A percentile compares a stretch with the other conserved stretches of the same genome.
These are phyloP conservation scores for Xylaria nigripes DNA, from an alignment of 495 filamentous ascomycete genomes.

Conservation along the genomic window DNA sequence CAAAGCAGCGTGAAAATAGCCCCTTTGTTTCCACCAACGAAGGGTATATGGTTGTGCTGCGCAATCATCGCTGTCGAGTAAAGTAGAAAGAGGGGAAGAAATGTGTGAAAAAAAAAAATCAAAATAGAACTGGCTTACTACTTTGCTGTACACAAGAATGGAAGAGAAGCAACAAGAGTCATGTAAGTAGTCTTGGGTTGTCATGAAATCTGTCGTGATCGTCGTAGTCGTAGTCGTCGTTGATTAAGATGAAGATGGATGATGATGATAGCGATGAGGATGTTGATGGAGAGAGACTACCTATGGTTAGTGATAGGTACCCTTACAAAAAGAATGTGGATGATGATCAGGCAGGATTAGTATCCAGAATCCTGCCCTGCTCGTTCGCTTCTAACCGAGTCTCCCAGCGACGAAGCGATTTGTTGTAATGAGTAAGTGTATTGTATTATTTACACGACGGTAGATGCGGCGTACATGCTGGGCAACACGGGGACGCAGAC, in stretches of 20 bases:
- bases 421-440: too few species aligned
- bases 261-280: slow-evolving; percentile 8
- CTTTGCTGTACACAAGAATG: slow-evolving; percentile 12
- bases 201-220: not conserved
- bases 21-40: slow-evolving; percentile 6
- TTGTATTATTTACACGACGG: not conserved
- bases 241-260: slow-evolving; percentile 4
- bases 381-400: not conserved
- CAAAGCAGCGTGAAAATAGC: not conserved
- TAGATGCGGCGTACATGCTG: not conserved
- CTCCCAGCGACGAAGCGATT: not conserved
- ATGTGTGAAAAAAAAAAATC: not conserved
- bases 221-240: not conserved
- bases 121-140: slow-evolving; percentile 11
- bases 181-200: not conserved
- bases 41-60: slow-evolving; percentile 10
- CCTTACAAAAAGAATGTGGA: not conserved
- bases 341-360: slow-evolving; percentile 17
- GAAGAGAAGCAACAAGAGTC: not conserved
- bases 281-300: not conserved
- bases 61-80: not conserved
- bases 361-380: slow-evolving; percentile 9
- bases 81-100: not conserved
- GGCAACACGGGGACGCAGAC: too few species aligned
- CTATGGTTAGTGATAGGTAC: too few species aligned